A percentile compares a stretch with the other conserved stretches of the same genome.
phyloP scores from a whole-genome alignment of 2,329 filamentous ascomycete genomes.

The Colletotrichum nymphaeae region DNA sequence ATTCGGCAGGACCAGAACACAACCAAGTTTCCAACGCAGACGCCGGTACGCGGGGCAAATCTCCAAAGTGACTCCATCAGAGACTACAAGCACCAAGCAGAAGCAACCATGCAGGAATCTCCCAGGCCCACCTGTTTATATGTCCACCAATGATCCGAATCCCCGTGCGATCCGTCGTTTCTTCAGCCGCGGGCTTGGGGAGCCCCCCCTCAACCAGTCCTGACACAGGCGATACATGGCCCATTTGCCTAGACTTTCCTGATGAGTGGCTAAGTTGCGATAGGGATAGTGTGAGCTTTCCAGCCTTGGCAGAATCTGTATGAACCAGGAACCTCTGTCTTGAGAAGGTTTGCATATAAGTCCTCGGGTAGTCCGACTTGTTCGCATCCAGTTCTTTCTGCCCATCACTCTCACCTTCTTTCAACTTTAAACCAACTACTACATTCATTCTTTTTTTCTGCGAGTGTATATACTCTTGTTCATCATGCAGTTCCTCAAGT shows the following conservation, averaged over 20 bases:
- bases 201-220: not conserved
- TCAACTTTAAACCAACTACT: constrained; percentile 22
- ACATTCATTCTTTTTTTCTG: constrained; percentile 12
- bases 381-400: not conserved
- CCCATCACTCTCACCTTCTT: constrained; percentile 2
- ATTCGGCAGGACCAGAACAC: too few species aligned
- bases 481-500: constrained; percentile 31
- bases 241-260: not conserved
- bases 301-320: not conserved
- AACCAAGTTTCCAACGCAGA: not conserved
- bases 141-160: constrained; percentile 1
- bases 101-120: constrained; percentile 18
- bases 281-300: not conserved
- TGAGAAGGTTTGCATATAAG: constrained; percentile 23
- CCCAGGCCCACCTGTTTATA: not conserved
- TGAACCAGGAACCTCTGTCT: not conserved
- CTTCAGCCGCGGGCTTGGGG: not conserved
- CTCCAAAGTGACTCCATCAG: constrained; percentile 13
- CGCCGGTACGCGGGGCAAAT: constrained; percentile 28
- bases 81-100: constrained; percentile 7
- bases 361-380: not conserved
- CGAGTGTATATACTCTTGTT: not conserved
- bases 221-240: not conserved
- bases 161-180: not conserved
- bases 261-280: constrained; percentile 1